Evolutionary conservation across 2,329 filamentous ascomycete species (phyloP).

Genomic region (Tolypocladium ophioglossoides): DNA sequence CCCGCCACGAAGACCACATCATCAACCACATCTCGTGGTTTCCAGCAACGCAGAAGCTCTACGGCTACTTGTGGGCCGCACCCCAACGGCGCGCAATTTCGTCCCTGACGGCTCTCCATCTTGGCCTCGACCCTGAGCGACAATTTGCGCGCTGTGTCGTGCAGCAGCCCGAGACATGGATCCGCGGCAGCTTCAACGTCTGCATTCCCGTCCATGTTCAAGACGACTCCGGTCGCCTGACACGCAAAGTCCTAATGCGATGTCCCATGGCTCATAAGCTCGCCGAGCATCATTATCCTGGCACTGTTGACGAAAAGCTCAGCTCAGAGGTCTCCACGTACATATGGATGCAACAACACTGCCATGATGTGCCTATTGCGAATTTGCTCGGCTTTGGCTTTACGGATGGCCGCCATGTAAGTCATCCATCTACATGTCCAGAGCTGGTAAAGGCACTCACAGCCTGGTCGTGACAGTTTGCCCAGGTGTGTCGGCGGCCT

Average conservation of each 20-base stretch:
- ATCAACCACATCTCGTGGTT: too few relatives aligned
- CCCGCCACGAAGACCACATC: too few relatives aligned
- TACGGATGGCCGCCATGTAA: slow-evolving; percentile 2
- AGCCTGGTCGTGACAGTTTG: neutral
- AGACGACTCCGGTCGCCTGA: neutral
- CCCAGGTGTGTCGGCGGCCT: neutral
- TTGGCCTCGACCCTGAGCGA: too few relatives aligned
- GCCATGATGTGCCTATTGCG: slow-evolving; percentile 23
- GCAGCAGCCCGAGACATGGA: slow-evolving; percentile 10
- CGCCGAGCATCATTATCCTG: slow-evolving; percentile 20
- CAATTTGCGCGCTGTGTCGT: neutral
- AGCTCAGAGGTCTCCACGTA: slow-evolving; percentile 26
- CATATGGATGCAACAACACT: slow-evolving; percentile 26
- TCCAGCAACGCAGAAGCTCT: too few relatives aligned
- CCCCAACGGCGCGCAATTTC: too few relatives aligned
- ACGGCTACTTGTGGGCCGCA: too few relatives aligned
- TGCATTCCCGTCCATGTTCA: slow-evolving; percentile 14
- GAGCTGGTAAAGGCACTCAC: too few relatives aligned
- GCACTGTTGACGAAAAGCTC: slow-evolving; percentile 30
- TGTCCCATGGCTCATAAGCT: slow-evolving; percentile 21
- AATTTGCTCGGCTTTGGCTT: slow-evolving; percentile 10
- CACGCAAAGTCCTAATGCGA: slow-evolving; percentile 5
- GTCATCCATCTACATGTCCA: neutral
- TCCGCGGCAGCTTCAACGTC: slow-evolving; percentile 20
- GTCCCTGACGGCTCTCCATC: too few relatives aligned